Base-by-base conservation (phyloP, 23 red algal species). In the Gracilariopsis chorda region DNA sequence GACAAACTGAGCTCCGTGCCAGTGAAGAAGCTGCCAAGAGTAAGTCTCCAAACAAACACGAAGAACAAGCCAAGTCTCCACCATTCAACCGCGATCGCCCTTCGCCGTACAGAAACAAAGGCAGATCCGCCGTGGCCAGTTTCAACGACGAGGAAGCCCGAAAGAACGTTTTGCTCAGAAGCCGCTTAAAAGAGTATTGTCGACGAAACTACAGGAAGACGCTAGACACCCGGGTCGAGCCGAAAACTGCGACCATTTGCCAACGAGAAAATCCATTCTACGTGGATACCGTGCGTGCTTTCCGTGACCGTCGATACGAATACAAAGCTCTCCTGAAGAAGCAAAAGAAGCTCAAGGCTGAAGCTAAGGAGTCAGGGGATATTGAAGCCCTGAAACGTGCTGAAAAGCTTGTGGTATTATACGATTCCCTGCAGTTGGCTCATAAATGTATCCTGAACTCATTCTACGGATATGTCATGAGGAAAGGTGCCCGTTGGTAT, bases 391-490 rank as follows among this genome's bases (percentile, higher is more conserved):
- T 93, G 7, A 74, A 43, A 40, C 82, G 89, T 41, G 90, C 97
- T 2, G 75, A 93, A 19, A 95, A 81, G 43, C 88, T 96, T 32
- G 79, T 94, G 9, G 74, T 96, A 11, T 80, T 99, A 44, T 99
- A 99, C 63, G 97, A 99, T 64, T 95, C 91, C 10, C 52, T 99
- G 67, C 97, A 99, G 67, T 68, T 99, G 4, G 97, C 97, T 25
- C 97, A 99, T 78, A 99, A 99, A 60, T 95, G 93, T 78, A 99
- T 99, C 45, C 65, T 99, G 58, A 99, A 99, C 75, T 96, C 93
- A 4, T 99, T 99, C 55, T 99, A 99, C 81, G 97, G 97, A 20
- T 99, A 99, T 51, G 93, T 99, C 20, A 99, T 99, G 97, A 82
- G 97, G 25, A 80, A 77, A 25, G 97, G 92, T 13, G 97, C 93